These are phyloP conservation scores for Nannochloropsis oceanica DNA, from an alignment of 108 stramenopile species.

Conservation along the genomic window DNA sequence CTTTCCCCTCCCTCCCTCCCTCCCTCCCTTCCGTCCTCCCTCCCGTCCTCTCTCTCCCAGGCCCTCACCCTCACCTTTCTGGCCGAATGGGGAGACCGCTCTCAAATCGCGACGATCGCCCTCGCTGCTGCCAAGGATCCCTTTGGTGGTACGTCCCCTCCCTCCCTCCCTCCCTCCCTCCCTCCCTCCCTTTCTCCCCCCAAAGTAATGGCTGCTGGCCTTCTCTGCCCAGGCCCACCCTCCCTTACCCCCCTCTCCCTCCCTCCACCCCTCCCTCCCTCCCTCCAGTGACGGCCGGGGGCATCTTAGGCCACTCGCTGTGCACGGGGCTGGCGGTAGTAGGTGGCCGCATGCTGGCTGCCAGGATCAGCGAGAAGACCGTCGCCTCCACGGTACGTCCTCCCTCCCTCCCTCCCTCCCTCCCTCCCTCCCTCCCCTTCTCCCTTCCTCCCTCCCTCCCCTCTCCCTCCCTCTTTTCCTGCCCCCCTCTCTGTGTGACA, in stretches of 20 bases:
- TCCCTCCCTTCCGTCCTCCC: not conserved
- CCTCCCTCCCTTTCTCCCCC: not conserved
- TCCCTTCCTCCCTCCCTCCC: too few relatives aligned
- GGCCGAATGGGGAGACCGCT: constrained; percentile 99
- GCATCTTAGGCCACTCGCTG: constrained; percentile 82
- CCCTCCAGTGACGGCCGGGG: constrained; percentile 65
- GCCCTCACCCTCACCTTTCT: constrained; percentile 88
- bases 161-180: not conserved
- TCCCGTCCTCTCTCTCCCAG: constrained; percentile 40
- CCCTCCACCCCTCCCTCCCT: not conserved
- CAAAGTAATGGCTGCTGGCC: too few relatives aligned
- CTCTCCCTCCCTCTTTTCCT: too few relatives aligned
- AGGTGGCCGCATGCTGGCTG: constrained; percentile 94
- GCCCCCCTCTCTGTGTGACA: not conserved
- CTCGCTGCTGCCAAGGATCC: constrained; percentile 89
- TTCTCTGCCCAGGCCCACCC: not conserved
- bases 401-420: not conserved
- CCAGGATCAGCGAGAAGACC: constrained; percentile 77
- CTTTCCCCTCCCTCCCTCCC: not conserved
- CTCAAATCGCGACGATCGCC: constrained; percentile 99
- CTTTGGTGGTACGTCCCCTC: constrained; percentile 39
- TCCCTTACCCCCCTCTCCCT: not conserved
- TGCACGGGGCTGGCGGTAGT: constrained; percentile 76
- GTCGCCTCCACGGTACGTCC: constrained; percentile 23
- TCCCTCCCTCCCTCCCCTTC: not conserved